Conservation (phyloP, 176 grass and related monocot genomes). For the Carex cristatella region DNA sequence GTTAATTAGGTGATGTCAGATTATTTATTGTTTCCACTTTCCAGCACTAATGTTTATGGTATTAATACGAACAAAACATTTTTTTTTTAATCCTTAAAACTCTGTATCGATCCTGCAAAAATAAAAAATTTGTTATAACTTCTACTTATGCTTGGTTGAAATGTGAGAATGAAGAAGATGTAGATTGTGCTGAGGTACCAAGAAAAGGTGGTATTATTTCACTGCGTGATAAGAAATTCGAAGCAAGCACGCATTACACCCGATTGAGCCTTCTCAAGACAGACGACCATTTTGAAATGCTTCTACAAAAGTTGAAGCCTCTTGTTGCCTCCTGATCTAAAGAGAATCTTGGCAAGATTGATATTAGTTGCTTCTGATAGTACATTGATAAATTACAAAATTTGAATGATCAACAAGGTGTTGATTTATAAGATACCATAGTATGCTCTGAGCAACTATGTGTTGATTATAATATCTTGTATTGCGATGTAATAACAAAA, state of each 20-base stretch:
- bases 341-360: conserved; percentile 2
- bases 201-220: conserved; percentile 48
- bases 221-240: not conserved
- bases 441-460: not conserved
- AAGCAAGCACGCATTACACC: conserved; percentile 30
- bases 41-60: not conserved
- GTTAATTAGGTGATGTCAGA: not conserved
- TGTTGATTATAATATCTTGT: conserved; percentile 7
- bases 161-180: conserved; percentile 66
- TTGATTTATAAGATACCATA: not conserved
- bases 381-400: not conserved
- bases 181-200: conserved; percentile 37
- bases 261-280: conserved; percentile 61
- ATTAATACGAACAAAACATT: not conserved
- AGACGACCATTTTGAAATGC: conserved; percentile 59
- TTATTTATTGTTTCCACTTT: not conserved
- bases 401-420: not conserved
- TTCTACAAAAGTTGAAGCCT: conserved; percentile 42
- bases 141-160: conserved; percentile 67
- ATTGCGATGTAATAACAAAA: not conserved
- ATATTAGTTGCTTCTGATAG: conserved; percentile 16
- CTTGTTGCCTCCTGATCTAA: conserved; percentile 34
- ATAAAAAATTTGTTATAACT: not conserved
- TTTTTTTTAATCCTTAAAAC: too few species aligned
- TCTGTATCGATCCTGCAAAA: too few species aligned